Percentiles rank a stretch among this genome's conserved stretches.
Conservation (phyloP, 225 moss, liverwort and hornwort genomes). For the Marchantia polymorpha region DNA sequence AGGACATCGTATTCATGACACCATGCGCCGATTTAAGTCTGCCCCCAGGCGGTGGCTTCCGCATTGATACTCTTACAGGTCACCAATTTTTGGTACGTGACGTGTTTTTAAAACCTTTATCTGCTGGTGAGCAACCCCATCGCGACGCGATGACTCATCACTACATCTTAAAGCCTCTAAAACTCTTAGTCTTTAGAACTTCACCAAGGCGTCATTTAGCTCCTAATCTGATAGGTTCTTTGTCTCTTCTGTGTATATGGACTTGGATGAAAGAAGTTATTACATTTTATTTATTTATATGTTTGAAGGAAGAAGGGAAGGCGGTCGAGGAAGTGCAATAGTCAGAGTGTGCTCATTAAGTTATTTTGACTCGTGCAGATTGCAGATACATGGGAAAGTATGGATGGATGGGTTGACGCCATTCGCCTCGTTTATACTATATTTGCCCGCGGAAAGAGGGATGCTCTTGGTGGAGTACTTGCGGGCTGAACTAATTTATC, state of each 20-base stretch:
- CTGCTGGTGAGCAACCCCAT: no score
- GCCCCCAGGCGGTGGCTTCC: conserved; percentile 89
- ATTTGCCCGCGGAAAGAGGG: conserved; percentile 82
- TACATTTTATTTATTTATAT: neutral
- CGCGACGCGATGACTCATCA: no score
- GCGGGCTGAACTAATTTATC: conserved; percentile 50
- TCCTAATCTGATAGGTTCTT: neutral
- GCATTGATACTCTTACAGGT: conserved; percentile 68
- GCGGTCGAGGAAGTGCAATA: neutral
- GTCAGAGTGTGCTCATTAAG: neutral
- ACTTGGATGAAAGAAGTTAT: neutral
- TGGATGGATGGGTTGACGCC: conserved; percentile 99
- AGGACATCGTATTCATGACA: conserved; percentile 71
- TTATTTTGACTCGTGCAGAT: conserved; percentile 46
- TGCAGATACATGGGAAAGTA: conserved; percentile 93
- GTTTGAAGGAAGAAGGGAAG: neutral
- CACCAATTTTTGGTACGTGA: conserved; percentile 72
- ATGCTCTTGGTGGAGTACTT: conserved; percentile 80
- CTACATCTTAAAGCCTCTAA: no score
- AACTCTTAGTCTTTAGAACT: no score
- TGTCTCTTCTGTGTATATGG: neutral
- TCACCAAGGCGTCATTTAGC: neutral
- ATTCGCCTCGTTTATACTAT: conserved; percentile 95
- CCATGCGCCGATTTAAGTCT: conserved; percentile 91
- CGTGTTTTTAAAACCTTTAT: neutral